Conservation (phyloP, 805 yeast species). For the Candida nemodendra region DNA sequence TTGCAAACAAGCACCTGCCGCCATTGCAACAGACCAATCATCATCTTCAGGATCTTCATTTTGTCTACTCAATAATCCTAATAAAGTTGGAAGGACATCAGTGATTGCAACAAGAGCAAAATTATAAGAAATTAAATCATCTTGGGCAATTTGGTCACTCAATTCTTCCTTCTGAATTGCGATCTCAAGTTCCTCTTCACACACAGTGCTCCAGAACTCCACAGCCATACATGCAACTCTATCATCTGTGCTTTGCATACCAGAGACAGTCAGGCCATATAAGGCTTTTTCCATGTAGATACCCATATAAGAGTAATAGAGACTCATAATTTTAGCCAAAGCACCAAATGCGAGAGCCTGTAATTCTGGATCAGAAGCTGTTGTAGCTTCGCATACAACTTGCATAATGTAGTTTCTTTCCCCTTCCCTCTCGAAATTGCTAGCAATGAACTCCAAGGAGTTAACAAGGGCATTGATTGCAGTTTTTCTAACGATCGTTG, state of each 20-base stretch:
- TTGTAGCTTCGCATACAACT: slow-evolving; percentile 99
- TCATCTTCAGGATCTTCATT: slow-evolving; percentile 94
- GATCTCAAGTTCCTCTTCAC: slow-evolving; percentile 92
- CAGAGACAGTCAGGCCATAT: slow-evolving; percentile 82
- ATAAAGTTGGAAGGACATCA: slow-evolving; percentile 84
- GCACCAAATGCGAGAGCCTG: slow-evolving; percentile 97
- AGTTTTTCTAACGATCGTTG: slow-evolving; percentile 73
- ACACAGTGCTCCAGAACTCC: slow-evolving; percentile 99
- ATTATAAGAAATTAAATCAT: slow-evolving; percentile 58
- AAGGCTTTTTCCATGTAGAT: slow-evolving; percentile 97
- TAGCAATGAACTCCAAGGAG: slow-evolving; percentile 84
- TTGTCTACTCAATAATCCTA: slow-evolving; percentile 78
- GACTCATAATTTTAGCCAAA: slow-evolving; percentile 84
- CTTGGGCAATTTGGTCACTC: slow-evolving; percentile 43
- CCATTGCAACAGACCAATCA: slow-evolving; percentile 98
- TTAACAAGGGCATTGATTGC: slow-evolving; percentile 90
- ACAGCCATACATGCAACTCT: slow-evolving; percentile 97
- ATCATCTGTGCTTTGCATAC: slow-evolving; percentile 83
- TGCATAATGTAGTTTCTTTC: slow-evolving; percentile 98
- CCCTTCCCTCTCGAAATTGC: slow-evolving; percentile 87
- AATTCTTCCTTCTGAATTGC: slow-evolving; percentile 64
- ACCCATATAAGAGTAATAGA: slow-evolving; percentile 86
- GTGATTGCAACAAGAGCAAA: slow-evolving; percentile 83
- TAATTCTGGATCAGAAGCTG: slow-evolving; percentile 73
- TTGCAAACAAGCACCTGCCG: slow-evolving; percentile 96